A percentile compares a stretch with the other conserved stretches of the same genome.
These are phyloP conservation scores for Stagonosporopsis vannaccii DNA, from an alignment of 2,329 filamentous ascomycete species.

Conservation along the genomic window DNA sequence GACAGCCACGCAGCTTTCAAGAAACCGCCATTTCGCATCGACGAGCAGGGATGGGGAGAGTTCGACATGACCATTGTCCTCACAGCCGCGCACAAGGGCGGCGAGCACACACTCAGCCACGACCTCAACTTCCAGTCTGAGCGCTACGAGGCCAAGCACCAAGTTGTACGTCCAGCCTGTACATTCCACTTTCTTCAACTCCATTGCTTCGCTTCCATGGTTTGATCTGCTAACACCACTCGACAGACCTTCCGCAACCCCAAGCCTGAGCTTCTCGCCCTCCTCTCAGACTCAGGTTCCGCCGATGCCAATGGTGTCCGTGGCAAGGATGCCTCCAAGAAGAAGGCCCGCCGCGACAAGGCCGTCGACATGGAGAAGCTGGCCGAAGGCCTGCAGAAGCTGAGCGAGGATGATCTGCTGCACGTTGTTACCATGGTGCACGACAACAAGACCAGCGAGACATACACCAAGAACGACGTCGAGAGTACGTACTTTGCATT, in stretches of 20 bases:
- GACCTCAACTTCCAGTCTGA: conserved; percentile 89
- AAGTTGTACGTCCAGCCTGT: conserved; percentile 63
- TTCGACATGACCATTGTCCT: conserved; percentile 93
- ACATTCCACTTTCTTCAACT: not conserved
- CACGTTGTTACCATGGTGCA: conserved; percentile 98
- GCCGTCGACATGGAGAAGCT: conserved; percentile 94
- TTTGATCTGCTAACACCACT: conserved; percentile 14
- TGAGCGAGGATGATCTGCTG: conserved; percentile 90
- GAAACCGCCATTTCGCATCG: conserved; percentile 84
- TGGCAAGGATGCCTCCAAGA: conserved; percentile 74
- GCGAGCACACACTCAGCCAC: conserved; percentile 80
- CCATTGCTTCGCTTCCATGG: not conserved
- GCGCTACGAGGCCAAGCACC: conserved; percentile 83
- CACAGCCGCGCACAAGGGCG: conserved; percentile 82
- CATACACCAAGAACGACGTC: conserved; percentile 96
- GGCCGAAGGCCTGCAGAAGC: conserved; percentile 86
- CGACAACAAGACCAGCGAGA: conserved; percentile 92
- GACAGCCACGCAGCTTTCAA: conserved; percentile 63
- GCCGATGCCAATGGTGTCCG: conserved; percentile 69
- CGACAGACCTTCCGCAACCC: conserved; percentile 85
- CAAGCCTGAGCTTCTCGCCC: conserved; percentile 79
- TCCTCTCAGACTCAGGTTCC: conserved; percentile 83
- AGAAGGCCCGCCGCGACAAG: conserved; percentile 74
- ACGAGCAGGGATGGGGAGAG: conserved; percentile 97
- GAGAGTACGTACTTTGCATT: conserved; percentile 71